phyloP scores from a whole-genome alignment of 139 green algal genomes.

The Asterochloris sp. region DNA sequence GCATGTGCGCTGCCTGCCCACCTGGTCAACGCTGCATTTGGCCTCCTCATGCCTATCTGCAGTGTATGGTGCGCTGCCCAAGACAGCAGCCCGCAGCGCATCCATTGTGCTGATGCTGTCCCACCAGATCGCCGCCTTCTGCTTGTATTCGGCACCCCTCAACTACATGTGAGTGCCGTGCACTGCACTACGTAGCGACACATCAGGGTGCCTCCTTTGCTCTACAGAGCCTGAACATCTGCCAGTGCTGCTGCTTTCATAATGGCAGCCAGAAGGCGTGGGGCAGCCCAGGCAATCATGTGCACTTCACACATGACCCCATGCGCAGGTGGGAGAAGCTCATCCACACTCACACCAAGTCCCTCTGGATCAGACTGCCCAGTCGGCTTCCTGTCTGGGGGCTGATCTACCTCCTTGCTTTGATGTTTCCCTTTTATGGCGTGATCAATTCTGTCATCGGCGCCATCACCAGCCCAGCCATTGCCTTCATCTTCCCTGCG shows the following conservation, averaged over 20 bases:
- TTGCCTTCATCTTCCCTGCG: too few species aligned
- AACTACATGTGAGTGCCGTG: not conserved
- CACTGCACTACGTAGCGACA: not conserved
- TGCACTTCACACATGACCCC: not conserved
- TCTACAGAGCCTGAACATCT: not conserved
- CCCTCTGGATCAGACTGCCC: constrained; percentile 11
- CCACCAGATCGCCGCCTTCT: constrained; percentile 1
- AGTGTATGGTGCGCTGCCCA: constrained; percentile 3
- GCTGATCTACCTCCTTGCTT: not conserved
- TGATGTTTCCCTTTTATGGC: not conserved
- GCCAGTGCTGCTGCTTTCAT: not conserved
- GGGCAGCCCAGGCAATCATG: not conserved
- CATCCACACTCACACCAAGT: not conserved
- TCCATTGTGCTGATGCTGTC: constrained; percentile 8
- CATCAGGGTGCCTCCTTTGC: not conserved
- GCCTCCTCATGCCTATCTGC: not conserved
- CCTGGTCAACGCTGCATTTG: not conserved
- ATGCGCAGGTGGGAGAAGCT: not conserved
- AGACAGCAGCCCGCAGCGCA: not conserved
- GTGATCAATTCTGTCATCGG: not conserved
- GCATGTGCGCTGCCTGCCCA: not conserved
- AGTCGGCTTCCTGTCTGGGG: not conserved
- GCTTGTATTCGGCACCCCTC: not conserved
- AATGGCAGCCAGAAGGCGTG: not conserved
- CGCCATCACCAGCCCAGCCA: too few species aligned